phyloP scores from a whole-genome alignment of 192 early-diverging fungal species.

The Lobosporangium transversale region DNA sequence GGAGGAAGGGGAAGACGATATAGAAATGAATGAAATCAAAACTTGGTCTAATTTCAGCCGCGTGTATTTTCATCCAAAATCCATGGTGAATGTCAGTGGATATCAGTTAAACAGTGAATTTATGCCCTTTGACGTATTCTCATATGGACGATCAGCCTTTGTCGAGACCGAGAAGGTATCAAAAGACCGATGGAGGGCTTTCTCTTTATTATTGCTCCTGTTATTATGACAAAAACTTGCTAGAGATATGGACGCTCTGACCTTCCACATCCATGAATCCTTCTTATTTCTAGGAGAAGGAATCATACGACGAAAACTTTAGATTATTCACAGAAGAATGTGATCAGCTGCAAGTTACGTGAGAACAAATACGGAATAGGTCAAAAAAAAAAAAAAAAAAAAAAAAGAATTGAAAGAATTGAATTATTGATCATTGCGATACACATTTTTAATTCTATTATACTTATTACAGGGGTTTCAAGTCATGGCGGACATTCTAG shows the following conservation, averaged over 20 bases:
- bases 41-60: slow-evolving; percentile 89
- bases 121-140: slow-evolving; percentile 64
- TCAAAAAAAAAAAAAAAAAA: too few species aligned
- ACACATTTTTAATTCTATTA: background rate
- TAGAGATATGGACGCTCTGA: too few species aligned
- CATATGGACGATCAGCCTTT: slow-evolving; percentile 59
- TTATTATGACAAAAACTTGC: too few species aligned
- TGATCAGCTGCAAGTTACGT: slow-evolving; percentile 62
- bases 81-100: slow-evolving; percentile 52
- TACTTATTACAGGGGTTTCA: slow-evolving; percentile 83
- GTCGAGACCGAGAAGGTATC: slow-evolving; percentile 60
- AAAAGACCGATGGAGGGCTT: too few species aligned
- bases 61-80: slow-evolving; percentile 78
- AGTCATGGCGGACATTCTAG: slow-evolving; percentile 66
- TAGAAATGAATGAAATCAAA: slow-evolving; percentile 63
- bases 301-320: slow-evolving; percentile 64
- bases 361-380: background rate
- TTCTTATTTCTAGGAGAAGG: slow-evolving; percentile 51
- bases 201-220: too few species aligned
- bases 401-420: background rate
- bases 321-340: slow-evolving; percentile 66
- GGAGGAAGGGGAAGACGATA: slow-evolving; percentile 52
- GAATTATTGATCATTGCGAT: background rate
- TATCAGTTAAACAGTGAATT: slow-evolving; percentile 58
- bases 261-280: too few species aligned